Evolutionary conservation across 768 basidiomycete genomes (phyloP), one percentile per base, ranked within the genome.

Genomic region (Trametes elegans): DNA sequence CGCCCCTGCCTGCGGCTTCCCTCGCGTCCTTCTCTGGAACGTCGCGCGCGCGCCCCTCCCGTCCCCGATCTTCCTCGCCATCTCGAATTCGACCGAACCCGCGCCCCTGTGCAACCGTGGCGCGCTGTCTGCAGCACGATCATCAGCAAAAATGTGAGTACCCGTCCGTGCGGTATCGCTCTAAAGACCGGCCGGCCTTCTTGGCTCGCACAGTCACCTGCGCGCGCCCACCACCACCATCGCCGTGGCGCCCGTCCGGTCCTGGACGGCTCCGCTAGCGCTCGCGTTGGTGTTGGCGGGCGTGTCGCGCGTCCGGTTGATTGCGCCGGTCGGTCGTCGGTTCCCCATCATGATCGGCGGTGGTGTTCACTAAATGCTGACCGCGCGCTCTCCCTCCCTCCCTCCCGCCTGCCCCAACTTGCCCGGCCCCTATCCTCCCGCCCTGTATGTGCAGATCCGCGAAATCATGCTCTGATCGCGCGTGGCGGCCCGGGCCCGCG

Each of bases 71-170:
- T 19, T 50, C 49, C 35, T 41, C 29, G 47, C 57, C 41, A 26
- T 59, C 13, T 21, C 21, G 32, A 49, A 26, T n/a, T 13, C 27
- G 18, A 24, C 27, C 40, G n/a, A n/a, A n/a, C n/a, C n/a, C n/a
- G n/a, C n/a, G n/a, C n/a, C n/a, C n/a, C n/a, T n/a, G n/a, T n/a
- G n/a, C n/a, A n/a, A n/a, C n/a, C 10, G 24, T 19, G 11, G 16
- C 50, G 35, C 59, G 47, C 42, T 31, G n/a, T n/a, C 45, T 43
- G 62, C 68, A 87, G 85, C 68, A 74, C 84, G 51, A 80, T 87
- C 60, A 80, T 87, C 63, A 85, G 80, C 76, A 83, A 79, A 64
- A 87, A 85, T 58, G 85, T 87, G 72, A 75, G 85, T 84, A 26
- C 34, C 14, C 44, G 26, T 38, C 28, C 35, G 18, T 43, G 56